phyloP scores from a whole-genome alignment of 1,284 basidiomycete genomes.

The Tylopilus sp. region DNA sequence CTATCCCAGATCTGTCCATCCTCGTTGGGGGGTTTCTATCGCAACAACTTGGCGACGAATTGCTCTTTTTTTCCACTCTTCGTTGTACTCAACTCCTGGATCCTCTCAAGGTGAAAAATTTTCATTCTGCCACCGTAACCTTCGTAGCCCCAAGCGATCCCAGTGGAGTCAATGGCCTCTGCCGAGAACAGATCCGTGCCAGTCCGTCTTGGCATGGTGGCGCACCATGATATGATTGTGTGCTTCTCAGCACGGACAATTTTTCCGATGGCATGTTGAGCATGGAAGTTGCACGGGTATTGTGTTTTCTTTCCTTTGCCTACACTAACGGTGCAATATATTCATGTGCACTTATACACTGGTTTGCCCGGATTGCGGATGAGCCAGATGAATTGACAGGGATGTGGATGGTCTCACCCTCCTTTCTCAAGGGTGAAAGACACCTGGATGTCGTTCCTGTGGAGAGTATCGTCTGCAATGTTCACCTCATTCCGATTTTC shows the following conservation, averaged over 20 bases:
- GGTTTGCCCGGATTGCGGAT: conserved; percentile 14
- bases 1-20: not conserved
- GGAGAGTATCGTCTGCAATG: not conserved
- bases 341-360: conserved; percentile 10
- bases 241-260: conserved; percentile 6
- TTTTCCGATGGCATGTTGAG: conserved; percentile 5
- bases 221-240: not conserved
- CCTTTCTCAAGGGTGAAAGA: not conserved
- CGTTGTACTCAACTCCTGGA: not conserved
- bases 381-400: conserved; percentile 10
- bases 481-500: not conserved
- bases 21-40: not conserved
- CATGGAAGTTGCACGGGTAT: conserved; percentile 3
- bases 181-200: not conserved
- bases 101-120: not conserved
- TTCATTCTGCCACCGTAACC: not conserved
- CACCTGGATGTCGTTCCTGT: conserved; percentile 15
- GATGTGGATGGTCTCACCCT: conserved; percentile 17
- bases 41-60: not conserved
- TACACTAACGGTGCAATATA: not conserved
- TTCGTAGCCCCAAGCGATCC: conserved; percentile 13
- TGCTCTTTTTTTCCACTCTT: not conserved
- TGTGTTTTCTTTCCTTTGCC: conserved; percentile 5
- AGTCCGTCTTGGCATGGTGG: not conserved
- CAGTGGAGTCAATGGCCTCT: not conserved